phyloP scores from a whole-genome alignment of 2,329 filamentous ascomycete genomes.

The Claviceps sorghi region DNA sequence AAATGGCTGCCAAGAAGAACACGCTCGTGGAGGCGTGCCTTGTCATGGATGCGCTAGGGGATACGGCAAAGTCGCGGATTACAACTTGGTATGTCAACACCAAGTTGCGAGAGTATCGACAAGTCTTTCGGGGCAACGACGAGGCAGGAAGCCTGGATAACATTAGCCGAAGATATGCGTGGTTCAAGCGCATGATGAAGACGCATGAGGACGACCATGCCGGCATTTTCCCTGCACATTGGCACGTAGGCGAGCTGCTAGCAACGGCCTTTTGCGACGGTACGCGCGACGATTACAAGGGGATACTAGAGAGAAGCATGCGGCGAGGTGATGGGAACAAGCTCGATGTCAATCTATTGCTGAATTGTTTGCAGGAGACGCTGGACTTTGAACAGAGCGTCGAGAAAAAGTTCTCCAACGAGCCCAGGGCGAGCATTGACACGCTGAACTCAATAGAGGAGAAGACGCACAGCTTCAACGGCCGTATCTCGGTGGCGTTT shows the following conservation, averaged over 20 bases:
- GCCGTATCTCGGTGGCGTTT: slow-evolving; percentile 89
- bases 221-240: slow-evolving; percentile 69
- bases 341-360: slow-evolving; percentile 75
- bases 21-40: slow-evolving; percentile 75
- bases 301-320: slow-evolving; percentile 78
- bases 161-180: slow-evolving; percentile 84
- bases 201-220: slow-evolving; percentile 90
- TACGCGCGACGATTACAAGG: slow-evolving; percentile 88
- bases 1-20: slow-evolving; percentile 54
- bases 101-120: slow-evolving; percentile 83
- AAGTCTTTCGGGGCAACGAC: slow-evolving; percentile 91
- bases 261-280: slow-evolving; percentile 91
- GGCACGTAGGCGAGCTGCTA: slow-evolving; percentile 81
- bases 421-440: slow-evolving; percentile 70
- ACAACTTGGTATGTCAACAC: slow-evolving; percentile 98
- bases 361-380: slow-evolving; percentile 86
- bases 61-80: slow-evolving; percentile 65
- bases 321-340: slow-evolving; percentile 61
- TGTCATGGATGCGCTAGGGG: slow-evolving; percentile 89
- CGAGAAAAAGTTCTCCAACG: slow-evolving; percentile 65
- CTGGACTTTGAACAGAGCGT: slow-evolving; percentile 91
- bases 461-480: slow-evolving; percentile 63
- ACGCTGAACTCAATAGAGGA: slow-evolving; percentile 71
- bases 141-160: slow-evolving; percentile 95
- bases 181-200: slow-evolving; percentile 93